Conservation (phyloP, 2,329 filamentous ascomycete genomes). For the Hypocrella siamensis region DNA sequence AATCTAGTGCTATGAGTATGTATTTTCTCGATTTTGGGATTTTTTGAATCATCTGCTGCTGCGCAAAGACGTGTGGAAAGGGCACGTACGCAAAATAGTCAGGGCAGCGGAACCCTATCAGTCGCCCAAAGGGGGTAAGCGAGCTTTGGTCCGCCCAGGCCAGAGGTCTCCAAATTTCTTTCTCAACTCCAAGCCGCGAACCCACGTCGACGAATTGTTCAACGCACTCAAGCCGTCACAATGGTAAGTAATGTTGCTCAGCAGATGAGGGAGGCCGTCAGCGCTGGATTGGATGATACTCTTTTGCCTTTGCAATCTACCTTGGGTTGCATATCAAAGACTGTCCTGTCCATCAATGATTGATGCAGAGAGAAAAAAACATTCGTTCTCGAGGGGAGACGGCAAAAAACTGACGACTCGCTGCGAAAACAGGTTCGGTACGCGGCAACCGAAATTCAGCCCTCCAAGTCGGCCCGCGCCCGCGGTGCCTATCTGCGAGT, state of each 20-base stretch:
- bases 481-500: slow-evolving; percentile 98
- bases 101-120: slow-evolving; percentile 27
- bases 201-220: slow-evolving; percentile 37
- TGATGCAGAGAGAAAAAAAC: too few relatives aligned
- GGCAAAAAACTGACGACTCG: background rate
- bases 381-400: too few relatives aligned
- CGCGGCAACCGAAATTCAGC: slow-evolving; percentile 76
- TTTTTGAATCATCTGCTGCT: too few relatives aligned
- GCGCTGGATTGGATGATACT: too few relatives aligned
- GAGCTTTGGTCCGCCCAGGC: slow-evolving; percentile 21
- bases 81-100: too few relatives aligned
- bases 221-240: slow-evolving; percentile 36
- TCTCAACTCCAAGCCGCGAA: slow-evolving; percentile 29
- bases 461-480: slow-evolving; percentile 89
- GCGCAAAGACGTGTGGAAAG: too few relatives aligned
- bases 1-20: too few relatives aligned
- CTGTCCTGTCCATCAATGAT: slow-evolving; percentile 1
- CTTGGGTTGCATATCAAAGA: too few relatives aligned
- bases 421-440: slow-evolving; percentile 62
- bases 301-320: too few relatives aligned
- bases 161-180: slow-evolving; percentile 29
- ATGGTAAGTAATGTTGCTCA: slow-evolving; percentile 32
- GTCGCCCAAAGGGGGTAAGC: slow-evolving; percentile 24
- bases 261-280: too few relatives aligned
- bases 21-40: too few relatives aligned